A percentile compares a stretch with the other conserved stretches of the same genome.
Evolutionary conservation across 257 asterid genomes (phyloP).

Genomic region (Solanum pennellii): DNA sequence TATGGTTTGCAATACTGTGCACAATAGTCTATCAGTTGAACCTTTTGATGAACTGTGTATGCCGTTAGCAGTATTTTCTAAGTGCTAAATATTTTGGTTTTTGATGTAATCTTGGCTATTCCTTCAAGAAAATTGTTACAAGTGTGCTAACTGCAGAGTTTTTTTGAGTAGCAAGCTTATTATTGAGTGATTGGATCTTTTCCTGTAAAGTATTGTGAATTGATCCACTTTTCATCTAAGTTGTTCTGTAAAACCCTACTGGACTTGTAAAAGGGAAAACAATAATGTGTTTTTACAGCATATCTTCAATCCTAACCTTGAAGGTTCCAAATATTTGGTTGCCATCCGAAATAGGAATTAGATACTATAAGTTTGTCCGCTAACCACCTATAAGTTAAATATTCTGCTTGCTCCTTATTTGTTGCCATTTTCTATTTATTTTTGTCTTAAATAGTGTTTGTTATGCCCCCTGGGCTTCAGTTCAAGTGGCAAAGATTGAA

Average conservation of each 20-base stretch:
- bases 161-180: neutral
- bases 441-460: neutral
- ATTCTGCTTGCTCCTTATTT: neutral
- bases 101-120: neutral
- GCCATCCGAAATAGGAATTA: neutral
- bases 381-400: neutral
- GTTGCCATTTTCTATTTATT: neutral
- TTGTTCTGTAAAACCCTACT: neutral
- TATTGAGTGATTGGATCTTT: neutral
- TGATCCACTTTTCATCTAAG: neutral
- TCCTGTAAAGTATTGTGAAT: neutral
- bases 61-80: neutral
- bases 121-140: neutral
- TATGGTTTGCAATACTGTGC: neutral
- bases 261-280: neutral
- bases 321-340: neutral
- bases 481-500: neutral
- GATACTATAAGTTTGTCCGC: neutral
- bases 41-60: neutral
- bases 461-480: neutral
- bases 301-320: neutral
- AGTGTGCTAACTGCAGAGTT: neutral
- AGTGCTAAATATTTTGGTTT: neutral
- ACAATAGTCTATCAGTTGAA: neutral
- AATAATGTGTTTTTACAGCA: neutral